Percentiles rank a stretch among this genome's conserved stretches.
Conservation (phyloP, 2,329 filamentous ascomycete species). For the Pseudofabraea citricarpa region DNA sequence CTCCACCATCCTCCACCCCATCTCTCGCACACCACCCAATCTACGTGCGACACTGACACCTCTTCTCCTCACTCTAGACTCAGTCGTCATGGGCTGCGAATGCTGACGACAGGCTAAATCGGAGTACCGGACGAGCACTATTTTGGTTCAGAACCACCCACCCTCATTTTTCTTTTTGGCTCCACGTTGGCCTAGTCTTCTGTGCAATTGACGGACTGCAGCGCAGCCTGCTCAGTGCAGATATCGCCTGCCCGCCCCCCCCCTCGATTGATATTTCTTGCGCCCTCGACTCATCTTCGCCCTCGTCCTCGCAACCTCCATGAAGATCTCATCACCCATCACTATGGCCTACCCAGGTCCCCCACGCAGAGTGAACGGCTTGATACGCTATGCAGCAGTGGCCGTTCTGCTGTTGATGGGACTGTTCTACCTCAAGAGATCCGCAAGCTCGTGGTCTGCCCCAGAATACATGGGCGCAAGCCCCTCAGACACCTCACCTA, state of each 20-base stretch:
- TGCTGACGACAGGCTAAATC: neutral
- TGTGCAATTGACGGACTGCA: neutral
- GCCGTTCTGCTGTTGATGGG: slow-evolving; percentile 11
- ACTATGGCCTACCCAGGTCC: slow-evolving; percentile 23
- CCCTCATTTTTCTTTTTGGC: neutral
- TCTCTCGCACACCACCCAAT: too few relatives aligned
- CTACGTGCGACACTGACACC: too few relatives aligned
- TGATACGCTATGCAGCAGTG: slow-evolving; percentile 16
- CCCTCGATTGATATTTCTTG: neutral
- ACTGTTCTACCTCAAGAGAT: slow-evolving; percentile 11
- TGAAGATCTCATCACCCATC: slow-evolving; percentile 23
- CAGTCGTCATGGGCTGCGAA: neutral
- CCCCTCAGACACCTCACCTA: slow-evolving; percentile 3
- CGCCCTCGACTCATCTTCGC: neutral
- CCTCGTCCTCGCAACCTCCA: slow-evolving; percentile 1
- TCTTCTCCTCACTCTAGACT: too few relatives aligned
- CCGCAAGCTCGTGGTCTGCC: slow-evolving; percentile 4
- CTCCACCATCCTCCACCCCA: too few relatives aligned
- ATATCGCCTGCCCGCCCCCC: neutral
- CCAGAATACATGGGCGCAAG: slow-evolving; percentile 4
- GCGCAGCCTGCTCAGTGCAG: neutral
- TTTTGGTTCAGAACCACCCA: neutral
- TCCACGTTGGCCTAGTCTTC: neutral
- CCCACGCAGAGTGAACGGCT: slow-evolving; percentile 20
- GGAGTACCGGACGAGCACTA: too few relatives aligned